Evolutionary conservation across 2,329 filamentous ascomycete species (phyloP), one percentile per base, ranked within the genome.

Genomic region (Alternaria burnsii): DNA sequence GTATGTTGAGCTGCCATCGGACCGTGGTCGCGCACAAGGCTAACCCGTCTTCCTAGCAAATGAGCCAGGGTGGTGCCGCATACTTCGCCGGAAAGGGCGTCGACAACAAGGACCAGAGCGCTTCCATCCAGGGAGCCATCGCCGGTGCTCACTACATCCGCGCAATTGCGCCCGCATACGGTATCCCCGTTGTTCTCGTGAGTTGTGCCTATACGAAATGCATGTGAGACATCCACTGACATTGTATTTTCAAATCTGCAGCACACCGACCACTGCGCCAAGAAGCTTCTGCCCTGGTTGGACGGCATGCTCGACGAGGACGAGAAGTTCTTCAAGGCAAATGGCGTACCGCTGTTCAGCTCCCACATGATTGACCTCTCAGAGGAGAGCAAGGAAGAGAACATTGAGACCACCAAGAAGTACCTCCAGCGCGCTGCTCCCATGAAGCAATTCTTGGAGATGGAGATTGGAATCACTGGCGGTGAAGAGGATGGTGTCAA

Each of bases 361-460:
- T 92, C 88, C 73, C 95, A 99, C 89, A 99, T 99, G 95, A 97
- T 98, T 78, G 95, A 99, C 82, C 55, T 79, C 41, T 95, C 91
- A 26, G 95, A 97, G 85, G 94, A 98, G 86, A 79, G 40, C 34
- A 64, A 59, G 69, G 88, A 95, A 63, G 93, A 87, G 83, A 98
- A 99, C 88, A 91, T 99, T 76, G 80, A 90, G 78, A 97, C 92
- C 78, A 98, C 94, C 43, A 70, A 68, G 62, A 69, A 70, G 63
- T 72, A 99, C 87, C 88, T 98, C 67, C 90, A 97, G 89, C 91
- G 94, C 72, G 92, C 91, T 78, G 93, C 93, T 51, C 93, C 94
- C 74, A 93, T 97, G 92, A 97, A 76, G 88, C 93, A 97, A 32
- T 98, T 93, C 93, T 89, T 99, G 71, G 95, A 99, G 88, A 99